These are phyloP conservation scores for Nakazawaea holstii DNA, from an alignment of 805 yeast species.

Conservation along the genomic window DNA sequence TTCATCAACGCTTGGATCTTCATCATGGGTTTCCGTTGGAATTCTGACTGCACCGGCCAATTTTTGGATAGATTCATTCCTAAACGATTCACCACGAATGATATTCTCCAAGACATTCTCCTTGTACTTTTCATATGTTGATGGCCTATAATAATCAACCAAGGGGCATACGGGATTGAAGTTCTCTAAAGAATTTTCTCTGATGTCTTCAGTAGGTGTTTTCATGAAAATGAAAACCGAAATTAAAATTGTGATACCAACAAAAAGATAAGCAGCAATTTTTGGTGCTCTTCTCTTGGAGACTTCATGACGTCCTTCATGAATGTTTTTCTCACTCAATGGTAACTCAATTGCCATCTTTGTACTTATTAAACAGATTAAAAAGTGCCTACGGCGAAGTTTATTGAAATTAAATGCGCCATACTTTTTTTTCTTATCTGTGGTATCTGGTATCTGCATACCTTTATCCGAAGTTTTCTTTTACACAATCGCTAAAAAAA, in stretches of 20 bases:
- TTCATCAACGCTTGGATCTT: slow-evolving; percentile 38
- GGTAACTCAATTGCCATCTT: not conserved
- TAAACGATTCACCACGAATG: slow-evolving; percentile 30
- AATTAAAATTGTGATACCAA: too few relatives aligned
- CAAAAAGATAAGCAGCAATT: not conserved
- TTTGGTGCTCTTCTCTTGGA: not conserved
- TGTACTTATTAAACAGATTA: not conserved
- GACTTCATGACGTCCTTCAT: not conserved
- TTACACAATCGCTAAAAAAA: not conserved
- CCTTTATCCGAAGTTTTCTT: not conserved
- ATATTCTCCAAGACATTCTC: slow-evolving; percentile 28
- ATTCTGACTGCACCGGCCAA: slow-evolving; percentile 57
- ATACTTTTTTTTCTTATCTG: not conserved
- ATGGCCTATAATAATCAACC: slow-evolving; percentile 23
- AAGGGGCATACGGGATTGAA: slow-evolving; percentile 9
- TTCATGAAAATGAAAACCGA: too few relatives aligned
- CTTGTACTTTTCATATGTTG: slow-evolving; percentile 25
- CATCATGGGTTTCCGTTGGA: slow-evolving; percentile 62
- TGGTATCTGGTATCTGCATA: not conserved
- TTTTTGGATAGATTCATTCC: slow-evolving; percentile 35
- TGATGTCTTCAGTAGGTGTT: too few relatives aligned
- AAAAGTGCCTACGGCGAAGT: too few relatives aligned
- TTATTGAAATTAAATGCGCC: too few relatives aligned
- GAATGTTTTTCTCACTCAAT: not conserved
- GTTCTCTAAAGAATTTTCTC: not conserved